Evolutionary conservation across 768 basidiomycete species (phyloP), one percentile per base, ranked within the genome.

Genomic region (Trametes gibbosa): DNA sequence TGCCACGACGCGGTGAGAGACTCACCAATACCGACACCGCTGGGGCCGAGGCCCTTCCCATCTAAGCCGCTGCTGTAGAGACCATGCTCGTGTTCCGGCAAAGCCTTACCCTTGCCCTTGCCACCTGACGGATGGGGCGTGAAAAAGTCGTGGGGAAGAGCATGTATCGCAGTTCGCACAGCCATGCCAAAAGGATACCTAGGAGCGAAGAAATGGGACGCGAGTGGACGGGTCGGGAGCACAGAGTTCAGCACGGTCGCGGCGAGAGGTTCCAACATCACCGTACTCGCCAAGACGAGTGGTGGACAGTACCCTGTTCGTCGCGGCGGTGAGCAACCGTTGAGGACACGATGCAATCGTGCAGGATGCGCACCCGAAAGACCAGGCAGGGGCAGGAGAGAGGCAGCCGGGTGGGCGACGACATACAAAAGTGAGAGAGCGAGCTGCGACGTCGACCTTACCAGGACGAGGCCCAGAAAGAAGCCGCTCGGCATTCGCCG

Each of bases 251-350:
- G 70, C 63, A 85, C 73, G 71, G 79, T 78, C 43, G 80, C 76
- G 58, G 81, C 79, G 64, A 87, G 73, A 67, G 84, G 82, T 77
- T 87, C 84, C 66, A 86, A 77, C 85, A 86, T 87, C 76, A 73
- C 74, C 73, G 71, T 63, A 69, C 67, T 65, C 68, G 63, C 65
- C 50, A 49, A 51, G 50, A 68, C 67, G 65, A 64, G 63, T 61
- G 59, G 53, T 53, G 56, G 52, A 58, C 52, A 43, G 48, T 50
- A 55, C 56, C 56, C 61, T 62, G 47, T 29, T 37, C 25, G 13
- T 13, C 12, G 7, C 23, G 21, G 32, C 29, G 16, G 52, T 54
- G 41, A 54, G 56, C 47, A 41, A 21, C 23, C 32, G 24, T n/a
- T 16, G 13, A 2, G 14, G 9, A 10, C 19, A 19, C 21, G 6